Evolutionary conservation across 2,329 filamentous ascomycete species (phyloP).

Genomic region (Arthrobotrys sinensis): DNA sequence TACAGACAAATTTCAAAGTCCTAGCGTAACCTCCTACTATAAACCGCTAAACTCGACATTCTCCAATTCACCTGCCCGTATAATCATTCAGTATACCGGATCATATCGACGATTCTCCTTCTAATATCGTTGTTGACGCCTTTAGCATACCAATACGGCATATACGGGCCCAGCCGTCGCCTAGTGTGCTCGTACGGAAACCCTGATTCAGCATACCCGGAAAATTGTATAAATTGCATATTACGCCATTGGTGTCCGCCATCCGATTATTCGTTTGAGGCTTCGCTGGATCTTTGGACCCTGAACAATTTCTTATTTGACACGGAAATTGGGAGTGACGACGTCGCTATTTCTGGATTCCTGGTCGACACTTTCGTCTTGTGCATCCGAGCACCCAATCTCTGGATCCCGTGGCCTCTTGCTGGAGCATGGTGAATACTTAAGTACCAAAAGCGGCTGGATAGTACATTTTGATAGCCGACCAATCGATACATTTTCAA

Average conservation of each 20-base stretch:
- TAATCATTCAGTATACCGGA: background rate
- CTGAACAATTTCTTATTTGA: slow-evolving; percentile 40
- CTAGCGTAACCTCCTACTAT: slow-evolving; percentile 27
- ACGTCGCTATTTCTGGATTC: slow-evolving; percentile 42
- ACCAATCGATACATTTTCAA: slow-evolving; percentile 50
- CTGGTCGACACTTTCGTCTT: slow-evolving; percentile 34
- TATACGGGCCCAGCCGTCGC: slow-evolving; percentile 29
- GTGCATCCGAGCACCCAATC: slow-evolving; percentile 43
- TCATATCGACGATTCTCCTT: slow-evolving; percentile 13
- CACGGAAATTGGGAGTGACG: slow-evolving; percentile 53
- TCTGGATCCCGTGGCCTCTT: slow-evolving; percentile 12
- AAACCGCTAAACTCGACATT: slow-evolving; percentile 29
- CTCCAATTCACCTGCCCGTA: background rate
- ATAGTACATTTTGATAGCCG: slow-evolving; percentile 25
- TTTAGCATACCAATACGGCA: slow-evolving; percentile 19
- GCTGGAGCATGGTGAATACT: slow-evolving; percentile 10
- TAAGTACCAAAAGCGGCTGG: slow-evolving; percentile 36
- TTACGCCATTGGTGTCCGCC: slow-evolving; percentile 40
- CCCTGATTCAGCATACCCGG: slow-evolving; percentile 13
- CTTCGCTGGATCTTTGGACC: slow-evolving; percentile 32
- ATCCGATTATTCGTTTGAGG: slow-evolving; percentile 19
- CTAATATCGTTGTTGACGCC: slow-evolving; percentile 11
- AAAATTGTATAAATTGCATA: slow-evolving; percentile 10
- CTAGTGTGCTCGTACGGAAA: slow-evolving; percentile 21
- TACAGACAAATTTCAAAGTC: background rate